Conservation (phyloP, 2,329 filamentous ascomycete species). For the Botrytis pseudocinerea region DNA sequence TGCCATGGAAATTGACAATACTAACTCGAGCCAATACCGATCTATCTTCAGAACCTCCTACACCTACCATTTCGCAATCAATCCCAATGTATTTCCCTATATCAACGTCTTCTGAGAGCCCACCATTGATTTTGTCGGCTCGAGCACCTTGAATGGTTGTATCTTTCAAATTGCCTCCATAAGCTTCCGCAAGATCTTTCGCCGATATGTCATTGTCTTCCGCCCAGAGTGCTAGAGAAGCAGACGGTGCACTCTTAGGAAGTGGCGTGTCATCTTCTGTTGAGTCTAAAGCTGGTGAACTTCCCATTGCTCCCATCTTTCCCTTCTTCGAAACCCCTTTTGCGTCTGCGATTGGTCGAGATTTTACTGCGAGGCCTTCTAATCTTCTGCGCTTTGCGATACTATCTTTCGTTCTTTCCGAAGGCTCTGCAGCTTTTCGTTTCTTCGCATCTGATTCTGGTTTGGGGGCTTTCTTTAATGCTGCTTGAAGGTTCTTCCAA, state of each 20-base stretch:
- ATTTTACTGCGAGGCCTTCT: slow-evolving; percentile 32
- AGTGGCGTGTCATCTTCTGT: slow-evolving; percentile 41
- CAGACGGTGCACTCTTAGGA: slow-evolving; percentile 44
- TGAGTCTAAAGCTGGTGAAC: slow-evolving; percentile 44
- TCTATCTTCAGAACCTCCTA: slow-evolving; percentile 67
- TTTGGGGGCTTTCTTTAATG: slow-evolving; percentile 49
- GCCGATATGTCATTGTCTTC: slow-evolving; percentile 61
- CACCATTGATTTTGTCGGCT: slow-evolving; percentile 61
- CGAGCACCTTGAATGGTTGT: slow-evolving; percentile 49
- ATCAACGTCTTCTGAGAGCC: slow-evolving; percentile 60
- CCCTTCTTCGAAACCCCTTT: slow-evolving; percentile 24
- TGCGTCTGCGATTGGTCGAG: slow-evolving; percentile 8
- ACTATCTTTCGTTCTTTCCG: slow-evolving; percentile 37
- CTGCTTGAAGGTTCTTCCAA: slow-evolving; percentile 76
- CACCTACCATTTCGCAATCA: slow-evolving; percentile 98
- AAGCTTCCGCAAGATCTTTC: slow-evolving; percentile 61
- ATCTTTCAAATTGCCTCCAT: slow-evolving; percentile 55
- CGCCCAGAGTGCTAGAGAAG: slow-evolving; percentile 60
- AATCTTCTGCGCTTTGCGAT: slow-evolving; percentile 41
- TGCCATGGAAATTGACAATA: slow-evolving; percentile 89
- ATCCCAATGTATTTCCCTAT: slow-evolving; percentile 89
- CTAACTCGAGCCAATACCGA: slow-evolving; percentile 84
- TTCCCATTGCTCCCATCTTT: slow-evolving; percentile 59
- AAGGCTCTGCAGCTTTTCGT: slow-evolving; percentile 32
- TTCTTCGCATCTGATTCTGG: slow-evolving; percentile 39